Conservation (phyloP, 2,329 filamentous ascomycete species). For the Drechslera avenae region DNA sequence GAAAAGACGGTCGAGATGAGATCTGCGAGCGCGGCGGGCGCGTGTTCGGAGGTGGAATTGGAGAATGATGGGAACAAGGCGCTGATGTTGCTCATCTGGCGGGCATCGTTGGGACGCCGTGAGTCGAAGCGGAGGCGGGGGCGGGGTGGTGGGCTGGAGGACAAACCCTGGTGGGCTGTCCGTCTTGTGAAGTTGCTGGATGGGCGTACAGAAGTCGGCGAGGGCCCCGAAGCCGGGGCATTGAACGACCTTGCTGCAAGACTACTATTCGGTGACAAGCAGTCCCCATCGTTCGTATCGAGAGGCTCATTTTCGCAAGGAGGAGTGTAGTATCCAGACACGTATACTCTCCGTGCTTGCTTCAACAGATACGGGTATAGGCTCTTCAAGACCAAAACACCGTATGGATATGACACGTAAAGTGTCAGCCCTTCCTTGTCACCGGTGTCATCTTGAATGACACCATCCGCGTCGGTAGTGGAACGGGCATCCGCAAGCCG, state of each 20-base stretch:
- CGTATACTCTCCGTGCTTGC: constrained; percentile 49
- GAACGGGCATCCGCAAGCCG: constrained; percentile 21
- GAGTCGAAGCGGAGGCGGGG: constrained; percentile 25
- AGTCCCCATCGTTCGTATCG: constrained; percentile 13
- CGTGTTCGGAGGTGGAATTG: constrained; percentile 18
- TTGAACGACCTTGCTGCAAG: constrained; percentile 18
- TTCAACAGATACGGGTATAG: constrained; percentile 48
- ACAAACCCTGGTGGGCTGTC: constrained; percentile 1
- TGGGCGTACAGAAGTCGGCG: constrained; percentile 6
- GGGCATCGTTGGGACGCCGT: constrained; percentile 1
- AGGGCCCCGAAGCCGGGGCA: constrained; percentile 1
- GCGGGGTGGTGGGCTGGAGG: constrained; percentile 11
- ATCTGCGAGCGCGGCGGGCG: constrained; percentile 37
- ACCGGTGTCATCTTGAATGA: constrained; percentile 1
- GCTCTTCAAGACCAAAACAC: constrained; percentile 48
- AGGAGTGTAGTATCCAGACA: constrained; percentile 48
- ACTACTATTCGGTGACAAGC: constrained; percentile 22
- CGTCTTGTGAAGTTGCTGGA: background rate
- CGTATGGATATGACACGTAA: constrained; percentile 49
- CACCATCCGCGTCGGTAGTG: constrained; percentile 1
- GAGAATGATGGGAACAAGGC: constrained; percentile 19
- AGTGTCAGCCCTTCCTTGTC: constrained; percentile 45
- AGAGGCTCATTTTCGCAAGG: constrained; percentile 6
- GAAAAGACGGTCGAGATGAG: constrained; percentile 44
- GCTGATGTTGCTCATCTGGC: background rate